These are phyloP conservation scores for Marasmius fiardii DNA, from an alignment of 1,284 basidiomycete genomes.

Conservation along the genomic window DNA sequence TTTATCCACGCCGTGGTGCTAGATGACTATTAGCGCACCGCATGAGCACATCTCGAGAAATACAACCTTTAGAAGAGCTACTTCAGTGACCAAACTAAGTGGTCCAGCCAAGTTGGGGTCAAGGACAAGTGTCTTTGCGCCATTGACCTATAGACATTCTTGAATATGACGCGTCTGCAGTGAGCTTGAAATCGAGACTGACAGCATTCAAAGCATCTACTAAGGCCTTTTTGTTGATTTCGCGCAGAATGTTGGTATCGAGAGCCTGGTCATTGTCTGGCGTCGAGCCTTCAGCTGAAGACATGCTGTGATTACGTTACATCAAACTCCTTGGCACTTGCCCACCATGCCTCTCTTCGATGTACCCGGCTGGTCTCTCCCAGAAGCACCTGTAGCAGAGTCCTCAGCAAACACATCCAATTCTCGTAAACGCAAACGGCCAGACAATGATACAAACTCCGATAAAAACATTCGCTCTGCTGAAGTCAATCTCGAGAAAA, in stretches of 20 bases:
- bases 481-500: conserved; percentile 73
- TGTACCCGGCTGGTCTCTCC: conserved; percentile 70
- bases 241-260: conserved; percentile 72
- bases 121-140: conserved; percentile 93
- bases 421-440: conserved; percentile 69
- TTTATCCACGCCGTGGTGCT: conserved; percentile 99
- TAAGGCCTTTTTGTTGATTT: conserved; percentile 72
- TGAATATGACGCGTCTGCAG: background rate
- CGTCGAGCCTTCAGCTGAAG: conserved; percentile 25
- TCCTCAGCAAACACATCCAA: conserved; percentile 17
- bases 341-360: conserved; percentile 53
- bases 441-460: conserved; percentile 31
- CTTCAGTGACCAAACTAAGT: conserved; percentile 90
- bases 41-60: background rate
- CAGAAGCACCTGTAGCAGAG: conserved; percentile 39
- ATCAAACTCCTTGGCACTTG: background rate
- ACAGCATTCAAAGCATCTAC: conserved; percentile 85
- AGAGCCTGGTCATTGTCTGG: conserved; percentile 39
- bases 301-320: conserved; percentile 5
- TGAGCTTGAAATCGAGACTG: conserved; percentile 2
- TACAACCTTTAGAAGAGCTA: conserved; percentile 83
- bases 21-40: conserved; percentile 12
- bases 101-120: conserved; percentile 89
- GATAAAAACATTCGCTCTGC: conserved; percentile 43
- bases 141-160: conserved; percentile 66